Conservation (phyloP, 2,329 filamentous ascomycete species). For the Arthrobotrys sphaeroides region DNA sequence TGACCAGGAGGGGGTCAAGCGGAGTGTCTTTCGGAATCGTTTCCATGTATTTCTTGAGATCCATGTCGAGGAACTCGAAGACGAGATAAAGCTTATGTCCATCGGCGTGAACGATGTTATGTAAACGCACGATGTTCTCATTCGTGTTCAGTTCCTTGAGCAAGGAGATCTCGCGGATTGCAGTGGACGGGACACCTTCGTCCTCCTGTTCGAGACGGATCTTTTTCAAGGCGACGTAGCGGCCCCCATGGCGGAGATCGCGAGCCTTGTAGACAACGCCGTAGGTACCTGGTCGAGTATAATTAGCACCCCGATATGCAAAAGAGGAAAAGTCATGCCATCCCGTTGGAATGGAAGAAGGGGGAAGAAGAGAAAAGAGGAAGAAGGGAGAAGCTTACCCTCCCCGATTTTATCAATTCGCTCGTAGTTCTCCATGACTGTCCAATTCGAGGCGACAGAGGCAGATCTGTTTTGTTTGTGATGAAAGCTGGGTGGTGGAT, state of each 20-base stretch:
- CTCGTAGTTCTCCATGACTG: constrained; percentile 89
- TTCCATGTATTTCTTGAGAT: constrained; percentile 97
- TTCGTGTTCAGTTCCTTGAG: constrained; percentile 89
- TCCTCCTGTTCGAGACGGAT: constrained; percentile 94
- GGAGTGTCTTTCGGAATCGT: constrained; percentile 83
- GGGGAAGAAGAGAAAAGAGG: neutral
- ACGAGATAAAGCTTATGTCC: constrained; percentile 95
- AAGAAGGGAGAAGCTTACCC: constrained; percentile 69
- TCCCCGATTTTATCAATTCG: constrained; percentile 97
- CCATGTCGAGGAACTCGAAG: constrained; percentile 88
- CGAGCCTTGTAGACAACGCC: constrained; percentile 95
- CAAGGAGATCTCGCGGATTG: constrained; percentile 91
- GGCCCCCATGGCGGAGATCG: constrained; percentile 80
- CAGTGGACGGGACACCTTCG: constrained; percentile 90
- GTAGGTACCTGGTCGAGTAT: constrained; percentile 76
- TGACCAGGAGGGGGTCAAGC: constrained; percentile 81
- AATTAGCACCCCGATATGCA: neutral
- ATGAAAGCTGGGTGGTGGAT: neutral
- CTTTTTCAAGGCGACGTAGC: constrained; percentile 93
- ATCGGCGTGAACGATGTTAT: constrained; percentile 94
- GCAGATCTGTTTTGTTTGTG: constrained; percentile 8
- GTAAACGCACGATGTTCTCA: constrained; percentile 84
- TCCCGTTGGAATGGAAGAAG: no score
- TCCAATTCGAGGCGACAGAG: constrained; percentile 8
- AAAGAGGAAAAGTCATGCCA: no score